These are phyloP conservation scores for Kluyveromyces sp. DNA, from an alignment of 1,139 yeast genomes.

Conservation along the genomic window DNA sequence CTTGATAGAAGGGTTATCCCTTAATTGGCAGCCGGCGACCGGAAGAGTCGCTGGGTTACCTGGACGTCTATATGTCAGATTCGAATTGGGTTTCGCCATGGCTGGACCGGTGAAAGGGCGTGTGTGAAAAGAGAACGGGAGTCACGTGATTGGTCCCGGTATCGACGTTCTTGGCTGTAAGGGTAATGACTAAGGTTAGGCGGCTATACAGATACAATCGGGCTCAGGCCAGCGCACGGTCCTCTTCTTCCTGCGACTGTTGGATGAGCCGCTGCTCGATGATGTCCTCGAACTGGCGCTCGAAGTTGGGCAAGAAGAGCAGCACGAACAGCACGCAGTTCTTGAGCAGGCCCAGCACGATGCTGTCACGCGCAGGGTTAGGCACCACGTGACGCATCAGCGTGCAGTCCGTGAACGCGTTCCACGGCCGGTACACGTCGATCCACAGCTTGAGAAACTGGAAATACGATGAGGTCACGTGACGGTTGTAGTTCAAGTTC, in stretches of 20 bases:
- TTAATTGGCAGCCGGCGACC: too few species aligned
- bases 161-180: too few species aligned
- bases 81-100: not conserved
- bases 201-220: too few species aligned
- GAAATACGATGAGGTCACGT: not conserved
- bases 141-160: not conserved
- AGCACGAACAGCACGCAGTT: constrained; percentile 21
- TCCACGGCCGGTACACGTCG: constrained; percentile 6
- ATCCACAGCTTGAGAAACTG: constrained; percentile 1
- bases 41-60: too few species aligned
- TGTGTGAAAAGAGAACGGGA: not conserved
- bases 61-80: not conserved
- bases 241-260: constrained; percentile 5
- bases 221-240: not conserved
- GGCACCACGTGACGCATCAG: constrained; percentile 20
- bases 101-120: too few species aligned
- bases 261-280: constrained; percentile 7
- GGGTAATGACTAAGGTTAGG: too few species aligned
- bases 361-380: constrained; percentile 19
- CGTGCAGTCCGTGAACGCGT: constrained; percentile 12
- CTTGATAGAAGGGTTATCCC: too few species aligned
- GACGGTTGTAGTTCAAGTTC: not conserved
- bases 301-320: constrained; percentile 11
- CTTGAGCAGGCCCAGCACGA: constrained; percentile 16
- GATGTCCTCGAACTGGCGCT: constrained; percentile 12